A percentile compares a stretch with the other conserved stretches of the same genome.
These are phyloP conservation scores for Volvariella volvacea DNA, from an alignment of 1,284 basidiomycete genomes.

Conservation along the genomic window DNA sequence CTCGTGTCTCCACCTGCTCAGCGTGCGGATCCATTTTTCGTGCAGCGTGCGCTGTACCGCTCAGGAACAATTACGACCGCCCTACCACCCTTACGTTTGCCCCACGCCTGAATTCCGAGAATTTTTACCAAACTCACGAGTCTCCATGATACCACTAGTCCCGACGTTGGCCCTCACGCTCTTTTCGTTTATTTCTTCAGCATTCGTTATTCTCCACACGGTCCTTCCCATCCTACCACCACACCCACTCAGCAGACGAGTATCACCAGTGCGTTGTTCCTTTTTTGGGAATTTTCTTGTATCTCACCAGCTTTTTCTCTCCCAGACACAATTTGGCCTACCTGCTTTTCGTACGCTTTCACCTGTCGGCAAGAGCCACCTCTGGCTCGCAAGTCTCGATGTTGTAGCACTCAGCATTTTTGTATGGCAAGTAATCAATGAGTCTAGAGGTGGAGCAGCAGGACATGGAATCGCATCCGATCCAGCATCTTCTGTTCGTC, in stretches of 20 bases:
- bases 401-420: constrained; percentile 53
- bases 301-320: constrained; percentile 13
- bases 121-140: no score
- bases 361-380: constrained; percentile 57
- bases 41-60: no score
- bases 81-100: no score
- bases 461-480: constrained; percentile 37
- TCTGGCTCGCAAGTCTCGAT: constrained; percentile 65
- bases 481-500: constrained; percentile 42
- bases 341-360: constrained; percentile 61
- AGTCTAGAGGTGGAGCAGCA: constrained; percentile 39
- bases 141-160: constrained; percentile 58
- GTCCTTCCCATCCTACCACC: constrained; percentile 65
- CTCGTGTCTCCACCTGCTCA: no score
- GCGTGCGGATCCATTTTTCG: no score
- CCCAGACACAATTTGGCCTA: constrained; percentile 63
- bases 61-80: no score
- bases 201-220: constrained; percentile 66
- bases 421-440: constrained; percentile 54
- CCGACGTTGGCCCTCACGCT: constrained; percentile 59
- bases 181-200: constrained; percentile 61
- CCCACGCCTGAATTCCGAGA: no score
- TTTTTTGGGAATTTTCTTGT: constrained; percentile 5
- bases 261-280: constrained; percentile 49
- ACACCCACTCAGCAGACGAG: constrained; percentile 61